phyloP scores from a whole-genome alignment of 2,329 filamentous ascomycete genomes.

The Talaromyces pinophilus region DNA sequence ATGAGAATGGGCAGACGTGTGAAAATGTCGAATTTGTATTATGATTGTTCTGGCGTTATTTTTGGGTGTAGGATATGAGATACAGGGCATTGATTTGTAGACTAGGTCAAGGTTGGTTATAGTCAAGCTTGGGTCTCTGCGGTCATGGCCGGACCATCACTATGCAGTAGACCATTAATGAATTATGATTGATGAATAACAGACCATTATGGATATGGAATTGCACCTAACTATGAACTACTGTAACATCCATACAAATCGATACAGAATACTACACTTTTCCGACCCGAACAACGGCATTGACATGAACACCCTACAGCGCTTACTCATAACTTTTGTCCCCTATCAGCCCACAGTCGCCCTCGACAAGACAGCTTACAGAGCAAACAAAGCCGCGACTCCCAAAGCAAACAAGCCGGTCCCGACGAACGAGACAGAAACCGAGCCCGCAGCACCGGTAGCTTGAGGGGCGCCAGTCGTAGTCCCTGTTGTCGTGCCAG shows the following conservation, averaged over 20 bases:
- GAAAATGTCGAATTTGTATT: conserved; percentile 8
- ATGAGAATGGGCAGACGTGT: conserved; percentile 6
- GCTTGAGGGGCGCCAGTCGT: conserved; percentile 14
- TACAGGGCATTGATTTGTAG: neutral
- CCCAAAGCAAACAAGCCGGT: neutral
- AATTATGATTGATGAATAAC: neutral
- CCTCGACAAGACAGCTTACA: neutral
- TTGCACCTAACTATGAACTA: neutral
- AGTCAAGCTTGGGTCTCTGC: neutral
- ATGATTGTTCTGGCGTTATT: neutral
- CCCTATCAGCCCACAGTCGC: neutral
- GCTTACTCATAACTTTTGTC: neutral
- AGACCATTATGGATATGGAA: neutral
- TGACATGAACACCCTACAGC: neutral
- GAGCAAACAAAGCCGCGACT: neutral
- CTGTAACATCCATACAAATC: neutral
- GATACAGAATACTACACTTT: neutral
- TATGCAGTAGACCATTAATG: neutral
- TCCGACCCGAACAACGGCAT: neutral
- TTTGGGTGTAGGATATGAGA: neutral
- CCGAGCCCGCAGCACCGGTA: neutral
- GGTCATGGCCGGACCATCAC: neutral
- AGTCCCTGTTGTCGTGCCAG: conserved; percentile 26
- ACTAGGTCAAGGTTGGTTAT: neutral
- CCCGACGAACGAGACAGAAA: neutral